These are phyloP conservation scores for Agroathelia rolfsii DNA, from an alignment of 1,284 basidiomycete species.

Conservation along the genomic window DNA sequence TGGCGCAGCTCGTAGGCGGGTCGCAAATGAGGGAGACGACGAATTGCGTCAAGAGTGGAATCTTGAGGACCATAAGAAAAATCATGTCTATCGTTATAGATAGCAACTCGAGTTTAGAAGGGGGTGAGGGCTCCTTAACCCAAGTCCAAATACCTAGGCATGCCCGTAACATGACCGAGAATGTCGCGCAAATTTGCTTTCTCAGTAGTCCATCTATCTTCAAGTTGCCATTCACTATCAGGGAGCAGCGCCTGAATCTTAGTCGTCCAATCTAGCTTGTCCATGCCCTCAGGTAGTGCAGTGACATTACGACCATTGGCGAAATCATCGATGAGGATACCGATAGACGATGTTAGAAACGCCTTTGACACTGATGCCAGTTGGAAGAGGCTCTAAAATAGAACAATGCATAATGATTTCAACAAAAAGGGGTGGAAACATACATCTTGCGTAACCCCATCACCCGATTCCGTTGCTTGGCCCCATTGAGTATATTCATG, in stretches of 20 bases:
- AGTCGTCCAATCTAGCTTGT: constrained; percentile 24
- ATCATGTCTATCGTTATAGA: constrained; percentile 22
- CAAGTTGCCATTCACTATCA: constrained; percentile 23
- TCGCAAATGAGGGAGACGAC: constrained; percentile 22
- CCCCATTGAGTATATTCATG: too few species aligned
- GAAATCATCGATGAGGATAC: constrained; percentile 31
- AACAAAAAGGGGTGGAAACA: not conserved
- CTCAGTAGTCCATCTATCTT: constrained; percentile 24
- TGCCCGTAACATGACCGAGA: constrained; percentile 27
- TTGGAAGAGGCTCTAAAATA: constrained; percentile 25
- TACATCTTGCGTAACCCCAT: too few species aligned
- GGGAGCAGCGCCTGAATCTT: constrained; percentile 26
- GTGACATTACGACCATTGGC: constrained; percentile 24
- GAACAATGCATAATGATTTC: too few species aligned
- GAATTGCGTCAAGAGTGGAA: constrained; percentile 17
- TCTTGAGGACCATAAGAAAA: constrained; percentile 21
- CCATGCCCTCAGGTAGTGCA: constrained; percentile 21
- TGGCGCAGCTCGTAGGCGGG: constrained; percentile 30
- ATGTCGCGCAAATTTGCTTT: constrained; percentile 27
- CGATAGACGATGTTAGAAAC: constrained; percentile 28
- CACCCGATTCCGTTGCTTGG: too few species aligned
- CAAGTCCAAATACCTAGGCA: constrained; percentile 20
- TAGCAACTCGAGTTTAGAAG: not conserved
- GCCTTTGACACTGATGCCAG: constrained; percentile 29
- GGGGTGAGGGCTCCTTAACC: too few species aligned